Evolutionary conservation across 75 land plant genomes (phyloP).

Genomic region (Cupressus sempervirens): DNA sequence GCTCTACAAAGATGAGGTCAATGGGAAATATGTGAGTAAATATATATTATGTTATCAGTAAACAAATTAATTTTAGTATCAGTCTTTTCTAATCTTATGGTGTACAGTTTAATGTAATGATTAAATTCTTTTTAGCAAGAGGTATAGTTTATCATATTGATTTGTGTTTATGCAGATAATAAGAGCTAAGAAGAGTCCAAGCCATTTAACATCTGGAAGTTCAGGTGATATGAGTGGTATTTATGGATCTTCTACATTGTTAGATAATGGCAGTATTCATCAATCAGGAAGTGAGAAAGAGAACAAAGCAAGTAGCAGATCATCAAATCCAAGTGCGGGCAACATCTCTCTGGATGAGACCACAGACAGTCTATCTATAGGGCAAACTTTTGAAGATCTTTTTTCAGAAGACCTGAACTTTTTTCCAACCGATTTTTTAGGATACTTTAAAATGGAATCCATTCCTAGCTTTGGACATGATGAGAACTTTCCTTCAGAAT

Average conservation of each 20-base stretch:
- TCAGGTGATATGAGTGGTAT: background rate
- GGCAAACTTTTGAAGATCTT: background rate
- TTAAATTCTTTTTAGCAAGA: no score
- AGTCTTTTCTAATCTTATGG: no score
- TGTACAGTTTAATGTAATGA: no score
- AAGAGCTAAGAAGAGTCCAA: background rate
- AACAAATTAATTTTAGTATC: no score
- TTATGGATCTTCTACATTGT: background rate
- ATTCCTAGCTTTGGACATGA: background rate
- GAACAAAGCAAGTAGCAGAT: background rate
- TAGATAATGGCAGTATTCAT: background rate
- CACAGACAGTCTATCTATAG: background rate
- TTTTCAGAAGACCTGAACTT: background rate
- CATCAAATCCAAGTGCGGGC: background rate
- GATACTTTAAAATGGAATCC: background rate
- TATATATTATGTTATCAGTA: no score
- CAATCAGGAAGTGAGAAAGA: background rate
- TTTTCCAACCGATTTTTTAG: background rate
- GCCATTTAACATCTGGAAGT: background rate
- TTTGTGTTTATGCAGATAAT: background rate
- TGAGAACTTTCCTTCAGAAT: background rate
- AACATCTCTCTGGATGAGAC: background rate
- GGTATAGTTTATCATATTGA: background rate
- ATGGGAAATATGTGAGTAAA: constrained; percentile 3
- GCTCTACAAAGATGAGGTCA: background rate